Evolutionary conservation across 345 rosid genomes (phyloP), one percentile per base, ranked within the genome.

Genomic region (Sonneratia caseolaris): DNA sequence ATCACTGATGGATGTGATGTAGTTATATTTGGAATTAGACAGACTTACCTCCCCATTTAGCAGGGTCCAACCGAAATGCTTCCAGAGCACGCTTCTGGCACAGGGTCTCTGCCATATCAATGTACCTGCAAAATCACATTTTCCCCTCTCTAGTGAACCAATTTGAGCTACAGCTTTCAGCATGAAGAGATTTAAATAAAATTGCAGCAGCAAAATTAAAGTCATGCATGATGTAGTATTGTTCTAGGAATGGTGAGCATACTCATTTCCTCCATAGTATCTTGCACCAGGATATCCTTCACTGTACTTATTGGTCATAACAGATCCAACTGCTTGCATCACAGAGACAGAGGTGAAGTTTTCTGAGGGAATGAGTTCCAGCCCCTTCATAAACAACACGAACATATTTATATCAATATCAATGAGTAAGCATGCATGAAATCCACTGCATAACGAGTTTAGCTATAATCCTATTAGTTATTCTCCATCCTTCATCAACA

Each of bases 231-330:
- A 59, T 12, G 11, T 59, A 59, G 37, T 62, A 18, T 27, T 62
- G 19, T 24, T 62, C 3, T 7, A 53, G 27, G 66, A 42, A 73
- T 16, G 64, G 56, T 10, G 55, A 66, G 77, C 90, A 61, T 84
- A 95, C 99, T 95, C 97, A n/a, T 95, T 95, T 84, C 99, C 99
- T 82, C 99, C 99, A 66, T 95, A 95, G 84, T 95, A 95, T 92
- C 99, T 84, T 0, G 99, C 98, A 75, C 99, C 98, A 6, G 98
- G 99, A 79, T 95, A 95, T 67, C 99, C 99, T 88, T 95, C 99
- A 86, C 99, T 95, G 80, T 92, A 90, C 81, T 95, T 95, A 86
- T 95, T 95, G 75, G 99, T 95, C 99, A 95, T 95, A 53, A 95
- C 84, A 72, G 99, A 95, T 18, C 99, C 99, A 76, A 95, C 99